These are phyloP conservation scores for Colletotrichum salicis DNA, from an alignment of 2,329 filamentous ascomycete species.

Conservation along the genomic window DNA sequence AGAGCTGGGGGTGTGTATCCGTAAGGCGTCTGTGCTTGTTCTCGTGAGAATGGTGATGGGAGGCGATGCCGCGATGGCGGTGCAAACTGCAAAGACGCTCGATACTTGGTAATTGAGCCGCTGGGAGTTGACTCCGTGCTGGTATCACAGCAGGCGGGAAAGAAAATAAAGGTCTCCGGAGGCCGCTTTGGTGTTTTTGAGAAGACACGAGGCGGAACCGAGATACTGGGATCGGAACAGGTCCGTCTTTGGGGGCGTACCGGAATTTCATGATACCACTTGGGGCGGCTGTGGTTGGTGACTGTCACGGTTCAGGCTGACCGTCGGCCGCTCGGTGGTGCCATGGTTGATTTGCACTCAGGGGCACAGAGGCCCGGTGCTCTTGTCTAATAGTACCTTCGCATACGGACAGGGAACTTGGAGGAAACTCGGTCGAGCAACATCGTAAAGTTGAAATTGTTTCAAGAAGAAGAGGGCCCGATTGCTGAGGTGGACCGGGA, in stretches of 20 bases:
- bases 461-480: neutral
- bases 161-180: neutral
- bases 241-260: neutral
- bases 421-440: neutral
- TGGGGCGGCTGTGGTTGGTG: constrained; percentile 11
- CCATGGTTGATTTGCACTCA: neutral
- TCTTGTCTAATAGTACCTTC: neutral
- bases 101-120: neutral
- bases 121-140: neutral
- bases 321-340: constrained; percentile 7
- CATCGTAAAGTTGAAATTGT: neutral
- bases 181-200: neutral
- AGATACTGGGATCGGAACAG: neutral
- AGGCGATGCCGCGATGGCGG: neutral
- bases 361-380: neutral
- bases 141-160: neutral
- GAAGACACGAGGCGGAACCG: neutral
- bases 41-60: neutral
- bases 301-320: constrained; percentile 11
- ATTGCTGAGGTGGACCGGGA: neutral
- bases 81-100: neutral
- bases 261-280: neutral
- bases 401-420: neutral
- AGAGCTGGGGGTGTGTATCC: neutral
- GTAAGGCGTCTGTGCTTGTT: neutral